These are phyloP conservation scores for Fraxinus albicans DNA, from an alignment of 305 asterid genomes.

Conservation along the genomic window DNA sequence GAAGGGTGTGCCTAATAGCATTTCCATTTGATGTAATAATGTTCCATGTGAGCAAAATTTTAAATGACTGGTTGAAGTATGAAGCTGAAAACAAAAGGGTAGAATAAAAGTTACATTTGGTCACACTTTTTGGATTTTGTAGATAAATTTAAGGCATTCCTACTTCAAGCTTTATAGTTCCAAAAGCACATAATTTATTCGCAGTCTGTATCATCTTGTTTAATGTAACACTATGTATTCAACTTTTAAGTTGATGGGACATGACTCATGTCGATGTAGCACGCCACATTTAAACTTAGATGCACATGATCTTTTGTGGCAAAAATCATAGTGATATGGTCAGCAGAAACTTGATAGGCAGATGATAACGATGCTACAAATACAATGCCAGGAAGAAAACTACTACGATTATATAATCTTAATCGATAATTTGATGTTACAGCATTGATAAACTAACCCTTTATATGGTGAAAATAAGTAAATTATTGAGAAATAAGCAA, in stretches of 20 bases:
- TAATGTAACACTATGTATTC: background rate
- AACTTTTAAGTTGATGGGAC: background rate
- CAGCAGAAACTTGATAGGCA: background rate
- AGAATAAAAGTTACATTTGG: background rate
- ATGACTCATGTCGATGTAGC: background rate
- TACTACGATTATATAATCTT: background rate
- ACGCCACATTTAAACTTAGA: background rate
- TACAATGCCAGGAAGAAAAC: background rate
- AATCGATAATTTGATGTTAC: background rate
- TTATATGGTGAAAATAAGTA: slow-evolving; percentile 5
- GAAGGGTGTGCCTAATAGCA: slow-evolving; percentile 74
- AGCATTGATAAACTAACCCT: background rate
- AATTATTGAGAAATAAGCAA: background rate
- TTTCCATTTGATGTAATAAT: slow-evolving; percentile 51
- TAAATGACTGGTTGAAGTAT: background rate
- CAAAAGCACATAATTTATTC: slow-evolving; percentile 52
- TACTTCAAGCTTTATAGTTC: slow-evolving; percentile 27
- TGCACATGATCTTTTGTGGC: background rate
- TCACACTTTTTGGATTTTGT: background rate
- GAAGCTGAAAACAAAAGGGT: background rate
- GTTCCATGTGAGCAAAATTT: background rate
- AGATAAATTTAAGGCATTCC: background rate
- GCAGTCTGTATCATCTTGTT: slow-evolving; percentile 4
- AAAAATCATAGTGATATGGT: background rate
- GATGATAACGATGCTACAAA: background rate